Percentiles rank a stretch among this genome's conserved stretches.
phyloP scores from a whole-genome alignment of 805 yeast genomes.

The Spathaspora hagerdaliae region DNA sequence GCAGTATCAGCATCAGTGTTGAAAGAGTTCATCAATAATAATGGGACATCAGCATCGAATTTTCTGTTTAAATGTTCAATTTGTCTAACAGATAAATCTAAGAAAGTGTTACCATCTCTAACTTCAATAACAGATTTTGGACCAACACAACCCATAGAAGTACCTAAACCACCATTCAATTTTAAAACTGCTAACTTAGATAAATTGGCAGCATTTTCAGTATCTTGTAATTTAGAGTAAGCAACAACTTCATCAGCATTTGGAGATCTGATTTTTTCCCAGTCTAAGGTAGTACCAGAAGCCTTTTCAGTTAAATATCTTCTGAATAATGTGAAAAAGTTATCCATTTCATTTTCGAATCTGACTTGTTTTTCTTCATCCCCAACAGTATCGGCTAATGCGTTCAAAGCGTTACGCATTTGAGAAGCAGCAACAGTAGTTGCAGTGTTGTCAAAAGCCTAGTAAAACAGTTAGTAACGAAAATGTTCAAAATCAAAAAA shows the following conservation, averaged over 20 bases:
- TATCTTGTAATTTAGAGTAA: constrained; percentile 48
- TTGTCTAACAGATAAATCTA: constrained; percentile 94
- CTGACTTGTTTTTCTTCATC: constrained; percentile 46
- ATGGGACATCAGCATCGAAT: constrained; percentile 90
- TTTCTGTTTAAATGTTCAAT: constrained; percentile 90
- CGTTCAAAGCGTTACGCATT: constrained; percentile 94
- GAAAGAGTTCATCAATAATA: constrained; percentile 96
- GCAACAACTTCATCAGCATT: constrained; percentile 83
- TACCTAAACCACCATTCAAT: constrained; percentile 97
- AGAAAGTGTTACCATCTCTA: constrained; percentile 95
- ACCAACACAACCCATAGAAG: constrained; percentile 99
- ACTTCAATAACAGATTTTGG: constrained; percentile 98
- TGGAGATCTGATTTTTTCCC: constrained; percentile 97
- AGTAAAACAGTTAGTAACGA: constrained; percentile 2
- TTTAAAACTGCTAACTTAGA: constrained; percentile 90
- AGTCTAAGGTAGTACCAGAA: constrained; percentile 74
- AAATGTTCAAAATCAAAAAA: too few species aligned
- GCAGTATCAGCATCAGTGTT: constrained; percentile 96
- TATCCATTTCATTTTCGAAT: constrained; percentile 91
- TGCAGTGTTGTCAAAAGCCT: constrained; percentile 92
- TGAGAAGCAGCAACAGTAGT: constrained; percentile 95
- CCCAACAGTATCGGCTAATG: constrained; percentile 75
- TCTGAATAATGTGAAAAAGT: constrained; percentile 89
- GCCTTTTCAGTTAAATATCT: constrained; percentile 89
- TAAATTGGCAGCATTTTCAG: constrained; percentile 43